phyloP scores from a whole-genome alignment of 345 rosid genomes.

The Eucalyptus victrix region DNA sequence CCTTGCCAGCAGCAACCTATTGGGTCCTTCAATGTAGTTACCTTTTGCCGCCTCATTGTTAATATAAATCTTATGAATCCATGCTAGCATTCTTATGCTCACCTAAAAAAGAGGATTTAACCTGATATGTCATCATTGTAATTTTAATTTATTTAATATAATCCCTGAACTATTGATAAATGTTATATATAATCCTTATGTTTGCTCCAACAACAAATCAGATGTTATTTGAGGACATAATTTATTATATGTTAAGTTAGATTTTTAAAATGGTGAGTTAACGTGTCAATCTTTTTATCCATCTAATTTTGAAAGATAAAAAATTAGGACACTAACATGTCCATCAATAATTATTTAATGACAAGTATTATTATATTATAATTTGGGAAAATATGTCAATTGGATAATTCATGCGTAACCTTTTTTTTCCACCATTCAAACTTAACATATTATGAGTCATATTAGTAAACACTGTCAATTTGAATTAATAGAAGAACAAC shows the following conservation, averaged over 20 bases:
- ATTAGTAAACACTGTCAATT: background rate
- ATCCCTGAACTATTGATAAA: no score
- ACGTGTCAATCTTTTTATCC: background rate
- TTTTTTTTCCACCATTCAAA: background rate
- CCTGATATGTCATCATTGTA: background rate
- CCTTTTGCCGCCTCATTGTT: background rate
- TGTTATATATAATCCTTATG: no score
- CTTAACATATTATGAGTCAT: background rate
- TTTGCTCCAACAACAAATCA: background rate
- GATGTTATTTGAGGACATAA: background rate
- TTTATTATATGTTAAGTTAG: no score
- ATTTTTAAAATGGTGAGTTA: background rate
- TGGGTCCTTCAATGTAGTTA: background rate
- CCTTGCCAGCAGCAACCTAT: background rate
- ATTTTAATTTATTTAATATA: no score
- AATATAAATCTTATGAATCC: background rate
- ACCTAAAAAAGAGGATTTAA: background rate
- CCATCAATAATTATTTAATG: background rate
- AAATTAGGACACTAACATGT: background rate
- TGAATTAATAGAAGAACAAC: background rate
- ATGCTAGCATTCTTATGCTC: background rate
- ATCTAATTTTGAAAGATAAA: no score
- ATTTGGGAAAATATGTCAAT: background rate
- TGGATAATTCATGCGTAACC: background rate
- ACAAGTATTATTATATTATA: no score